phyloP scores from a whole-genome alignment of 192 early-diverging fungal species.

The Backusella circina region DNA sequence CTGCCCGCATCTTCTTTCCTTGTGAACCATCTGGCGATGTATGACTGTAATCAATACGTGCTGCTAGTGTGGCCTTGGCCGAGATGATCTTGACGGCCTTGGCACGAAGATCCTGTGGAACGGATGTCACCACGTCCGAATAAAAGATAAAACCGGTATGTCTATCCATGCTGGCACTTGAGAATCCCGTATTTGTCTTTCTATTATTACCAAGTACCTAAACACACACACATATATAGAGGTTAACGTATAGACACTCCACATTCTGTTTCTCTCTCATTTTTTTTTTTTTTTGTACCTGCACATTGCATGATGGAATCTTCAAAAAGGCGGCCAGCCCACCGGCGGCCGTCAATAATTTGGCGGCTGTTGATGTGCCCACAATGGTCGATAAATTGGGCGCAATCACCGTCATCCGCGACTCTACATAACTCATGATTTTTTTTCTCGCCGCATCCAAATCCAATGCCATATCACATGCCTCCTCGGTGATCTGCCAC shows the following conservation, averaged over 20 bases:
- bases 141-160: slow-evolving; percentile 83
- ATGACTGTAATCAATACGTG: slow-evolving; percentile 80
- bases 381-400: slow-evolving; percentile 90
- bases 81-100: slow-evolving; percentile 80
- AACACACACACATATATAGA: no score
- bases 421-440: slow-evolving; percentile 89
- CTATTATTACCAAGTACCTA: slow-evolving; percentile 35
- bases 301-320: slow-evolving; percentile 89
- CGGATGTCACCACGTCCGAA: slow-evolving; percentile 61
- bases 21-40: slow-evolving; percentile 65
- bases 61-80: slow-evolving; percentile 79
- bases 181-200: slow-evolving; percentile 63
- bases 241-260: no score
- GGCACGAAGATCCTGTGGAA: slow-evolving; percentile 70
- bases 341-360: slow-evolving; percentile 87
- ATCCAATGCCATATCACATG: slow-evolving; percentile 72
- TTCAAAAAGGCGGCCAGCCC: slow-evolving; percentile 82
- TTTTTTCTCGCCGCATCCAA: slow-evolving; percentile 71
- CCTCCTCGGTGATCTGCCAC: slow-evolving; percentile 65
- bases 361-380: slow-evolving; percentile 83
- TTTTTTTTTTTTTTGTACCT: no score
- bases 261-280: background rate
- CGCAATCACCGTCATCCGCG: slow-evolving; percentile 88
- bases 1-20: slow-evolving; percentile 69
- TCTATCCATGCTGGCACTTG: slow-evolving; percentile 57